phyloP scores from a whole-genome alignment of 83 land plant species.

The Picea abies region DNA sequence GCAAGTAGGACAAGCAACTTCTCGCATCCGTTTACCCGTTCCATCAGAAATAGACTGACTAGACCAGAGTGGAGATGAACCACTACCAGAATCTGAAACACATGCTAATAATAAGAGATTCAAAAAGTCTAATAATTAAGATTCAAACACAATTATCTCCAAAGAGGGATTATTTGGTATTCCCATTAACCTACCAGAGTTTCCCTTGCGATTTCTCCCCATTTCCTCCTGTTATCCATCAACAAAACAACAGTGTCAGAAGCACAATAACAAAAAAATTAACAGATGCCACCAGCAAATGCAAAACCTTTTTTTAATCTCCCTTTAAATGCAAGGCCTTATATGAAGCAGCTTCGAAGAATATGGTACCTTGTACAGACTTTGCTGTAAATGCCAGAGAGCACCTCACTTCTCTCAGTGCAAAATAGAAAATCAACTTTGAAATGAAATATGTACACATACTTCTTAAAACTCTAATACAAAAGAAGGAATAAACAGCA shows the following conservation, averaged over 20 bases:
- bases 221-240: conserved; percentile 58
- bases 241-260: background rate
- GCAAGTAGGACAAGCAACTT: conserved; percentile 97
- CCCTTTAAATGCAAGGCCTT: background rate
- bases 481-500: too few species aligned
- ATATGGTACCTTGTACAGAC: too few species aligned
- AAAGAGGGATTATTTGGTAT: background rate
- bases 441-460: too few species aligned
- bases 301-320: background rate
- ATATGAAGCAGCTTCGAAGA: background rate
- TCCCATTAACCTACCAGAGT: conserved; percentile 42
- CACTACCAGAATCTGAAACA: conserved; percentile 21
- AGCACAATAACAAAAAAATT: background rate
- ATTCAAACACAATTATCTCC: background rate
- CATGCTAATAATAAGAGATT: conserved; percentile 3
- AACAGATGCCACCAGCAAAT: background rate
- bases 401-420: too few species aligned
- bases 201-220: conserved; percentile 55
- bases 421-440: too few species aligned
- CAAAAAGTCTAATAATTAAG: background rate
- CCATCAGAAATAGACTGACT: conserved; percentile 33
- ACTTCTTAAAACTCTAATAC: too few species aligned
- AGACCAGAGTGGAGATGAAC: conserved; percentile 6
- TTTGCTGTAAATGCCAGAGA: too few species aligned
- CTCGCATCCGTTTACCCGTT: conserved; percentile 66